Base-by-base conservation (phyloP, 1,284 basidiomycete genomes). In the Entoloma clypeatum region DNA sequence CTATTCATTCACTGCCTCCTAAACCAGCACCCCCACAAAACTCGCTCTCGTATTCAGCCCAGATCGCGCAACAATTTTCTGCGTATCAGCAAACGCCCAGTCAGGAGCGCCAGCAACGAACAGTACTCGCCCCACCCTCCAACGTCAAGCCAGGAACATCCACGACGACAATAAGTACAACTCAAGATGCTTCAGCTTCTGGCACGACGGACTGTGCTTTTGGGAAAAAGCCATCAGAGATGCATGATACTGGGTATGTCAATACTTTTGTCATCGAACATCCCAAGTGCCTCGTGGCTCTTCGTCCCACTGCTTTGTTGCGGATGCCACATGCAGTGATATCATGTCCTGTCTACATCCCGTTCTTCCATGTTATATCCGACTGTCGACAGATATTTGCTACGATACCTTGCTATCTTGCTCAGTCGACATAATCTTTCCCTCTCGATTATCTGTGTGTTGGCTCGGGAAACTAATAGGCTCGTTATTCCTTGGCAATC, bases 241-340 rank as follows among this genome's bases (percentile, higher is more conserved):
- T 91, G 88, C 88, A 89, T 53, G 91, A 92, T 60, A 86, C 88
- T 79, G 90, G 90, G 91, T 92, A 77, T 87, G 88, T 58, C n/a
- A n/a, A n/a, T n/a, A n/a, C n/a, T n/a, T n/a, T n/a, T n/a, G n/a
- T n/a, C n/a, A n/a, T n/a, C n/a, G n/a, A n/a, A 47, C 44, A 41
- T 43, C 43, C 37, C 16, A 26, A 42, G 46, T 41, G 30, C 39
- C 39, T 29, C 34, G 33, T 28, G 22, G 3, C 24, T 30, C 38
- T 36, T 37, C 35, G 25, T 39, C 41, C 17, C 33, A 44, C 40
- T 32, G 42, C 47, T 42, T 19, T 52, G 30, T 36, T 35, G 23
- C 22, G 21, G 13, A 39, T 32, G 22, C 33, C 24, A 21, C 25
- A 38, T 31, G 36, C 26, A 43, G 39, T 42, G 43, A 44, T 48